Conservation (phyloP, 352 stramenopile genomes). For the Phytophthora ramorum region DNA sequence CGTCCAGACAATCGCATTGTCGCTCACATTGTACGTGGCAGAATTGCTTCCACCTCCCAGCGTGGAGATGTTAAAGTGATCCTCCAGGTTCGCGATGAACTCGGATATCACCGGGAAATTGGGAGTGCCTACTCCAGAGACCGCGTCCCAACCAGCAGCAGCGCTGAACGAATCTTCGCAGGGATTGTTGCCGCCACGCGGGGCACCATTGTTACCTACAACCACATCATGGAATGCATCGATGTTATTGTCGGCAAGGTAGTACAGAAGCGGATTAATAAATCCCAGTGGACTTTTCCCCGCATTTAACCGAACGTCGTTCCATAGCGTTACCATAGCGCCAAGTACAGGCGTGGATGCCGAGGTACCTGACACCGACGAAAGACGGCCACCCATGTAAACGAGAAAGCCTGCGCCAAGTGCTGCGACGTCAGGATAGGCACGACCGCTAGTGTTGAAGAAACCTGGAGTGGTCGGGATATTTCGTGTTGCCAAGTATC, state of each 20-base stretch:
- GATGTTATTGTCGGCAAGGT: conserved; percentile 59
- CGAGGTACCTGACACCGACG: conserved; percentile 82
- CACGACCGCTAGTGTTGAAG: conserved; percentile 87
- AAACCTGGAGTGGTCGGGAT: conserved; percentile 57
- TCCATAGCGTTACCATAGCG: conserved; percentile 90
- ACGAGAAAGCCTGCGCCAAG: conserved; percentile 77
- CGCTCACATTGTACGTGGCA: conserved; percentile 4
- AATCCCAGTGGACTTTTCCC: conserved; percentile 88
- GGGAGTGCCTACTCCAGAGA: conserved; percentile 84
- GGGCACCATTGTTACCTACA: conserved; percentile 81
- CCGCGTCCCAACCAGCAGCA: conserved; percentile 87
- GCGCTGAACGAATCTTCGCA: conserved; percentile 88
- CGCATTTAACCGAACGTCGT: conserved; percentile 80
- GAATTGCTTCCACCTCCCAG: conserved; percentile 20
- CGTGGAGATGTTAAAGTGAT: conserved; percentile 56
- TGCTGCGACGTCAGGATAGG: conserved; percentile 90
- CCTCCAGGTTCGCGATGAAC: conserved; percentile 59
- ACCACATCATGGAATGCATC: conserved; percentile 89
- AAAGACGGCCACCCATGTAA: conserved; percentile 56
- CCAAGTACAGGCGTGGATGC: conserved; percentile 85
- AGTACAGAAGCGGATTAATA: conserved; percentile 88
- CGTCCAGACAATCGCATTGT: conserved; percentile 16
- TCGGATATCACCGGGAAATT: conserved; percentile 79
- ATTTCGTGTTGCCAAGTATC: conserved; percentile 66
- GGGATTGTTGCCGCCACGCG: conserved; percentile 44